Conservation (phyloP, 225 moss, liverwort and hornwort species). For the Pseudoscleropodium purum region DNA sequence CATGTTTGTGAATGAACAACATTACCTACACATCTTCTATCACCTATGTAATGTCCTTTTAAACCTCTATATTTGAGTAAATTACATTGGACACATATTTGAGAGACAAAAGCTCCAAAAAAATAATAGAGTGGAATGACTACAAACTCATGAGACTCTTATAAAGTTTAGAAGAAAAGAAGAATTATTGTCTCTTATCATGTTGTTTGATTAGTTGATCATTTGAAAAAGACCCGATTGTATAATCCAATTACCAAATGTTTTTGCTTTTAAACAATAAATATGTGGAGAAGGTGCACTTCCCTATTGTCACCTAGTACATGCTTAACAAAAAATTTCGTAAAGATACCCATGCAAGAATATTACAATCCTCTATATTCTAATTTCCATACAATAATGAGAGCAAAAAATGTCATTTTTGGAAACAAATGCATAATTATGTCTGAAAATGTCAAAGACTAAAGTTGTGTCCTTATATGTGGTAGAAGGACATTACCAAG, state of each 20-base stretch:
- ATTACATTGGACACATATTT: neutral
- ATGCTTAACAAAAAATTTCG: too few species aligned
- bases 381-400: neutral
- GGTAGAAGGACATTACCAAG: neutral
- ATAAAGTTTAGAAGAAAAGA: neutral
- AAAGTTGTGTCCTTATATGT: too few species aligned
- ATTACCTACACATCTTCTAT: neutral
- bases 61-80: neutral
- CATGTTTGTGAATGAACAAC: neutral
- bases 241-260: neutral
- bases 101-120: neutral
- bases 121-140: neutral
- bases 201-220: too few species aligned
- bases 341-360: neutral
- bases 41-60: neutral
- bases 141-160: neutral
- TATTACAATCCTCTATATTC: neutral
- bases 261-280: neutral
- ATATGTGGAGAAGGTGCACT: neutral
- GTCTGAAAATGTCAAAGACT: too few species aligned
- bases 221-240: neutral
- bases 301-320: neutral
- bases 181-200: neutral
- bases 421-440: neutral
- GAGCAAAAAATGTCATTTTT: too few species aligned